Evolutionary conservation across 148 eudicot genomes (phyloP).

Genomic region (Silene latifolia): DNA sequence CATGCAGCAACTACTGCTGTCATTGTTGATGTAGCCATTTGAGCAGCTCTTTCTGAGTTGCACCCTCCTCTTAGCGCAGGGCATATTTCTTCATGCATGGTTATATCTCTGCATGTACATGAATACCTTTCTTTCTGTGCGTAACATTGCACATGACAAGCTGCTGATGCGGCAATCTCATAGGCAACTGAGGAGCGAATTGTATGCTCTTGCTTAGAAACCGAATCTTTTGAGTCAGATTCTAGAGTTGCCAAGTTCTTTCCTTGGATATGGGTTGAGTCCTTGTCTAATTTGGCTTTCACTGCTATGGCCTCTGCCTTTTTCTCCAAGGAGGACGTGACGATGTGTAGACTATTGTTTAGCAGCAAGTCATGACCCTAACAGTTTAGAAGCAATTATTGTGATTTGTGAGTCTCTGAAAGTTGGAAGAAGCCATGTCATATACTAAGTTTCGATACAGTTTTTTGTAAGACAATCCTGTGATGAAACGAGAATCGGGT

Average conservation of each 20-base stretch:
- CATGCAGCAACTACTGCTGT: constrained; percentile 76
- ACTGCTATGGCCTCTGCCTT: constrained; percentile 52
- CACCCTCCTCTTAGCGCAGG: constrained; percentile 19
- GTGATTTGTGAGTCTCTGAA: too few relatives aligned
- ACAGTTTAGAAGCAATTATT: constrained; percentile 6
- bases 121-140: background rate
- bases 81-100: background rate
- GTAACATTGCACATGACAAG: constrained; percentile 44
- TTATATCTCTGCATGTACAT: background rate
- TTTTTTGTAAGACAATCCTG: too few relatives aligned
- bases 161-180: constrained; percentile 77
- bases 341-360: constrained; percentile 40
- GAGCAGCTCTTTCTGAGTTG: constrained; percentile 69
- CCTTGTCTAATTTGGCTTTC: constrained; percentile 38
- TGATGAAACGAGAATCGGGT: too few relatives aligned
- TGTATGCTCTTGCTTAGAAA: constrained; percentile 19
- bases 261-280: constrained; percentile 21
- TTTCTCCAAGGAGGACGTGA: constrained; percentile 76
- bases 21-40: constrained; percentile 76
- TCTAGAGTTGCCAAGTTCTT: constrained; percentile 12
- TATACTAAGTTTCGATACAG: too few relatives aligned
- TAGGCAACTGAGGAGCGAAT: constrained; percentile 41
- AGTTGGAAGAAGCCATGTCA: too few relatives aligned
- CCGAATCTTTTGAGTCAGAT: constrained; percentile 9
- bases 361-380: constrained; percentile 51